phyloP scores from a whole-genome alignment of 140 eudicot genomes.

The Stevia rebaudiana region DNA sequence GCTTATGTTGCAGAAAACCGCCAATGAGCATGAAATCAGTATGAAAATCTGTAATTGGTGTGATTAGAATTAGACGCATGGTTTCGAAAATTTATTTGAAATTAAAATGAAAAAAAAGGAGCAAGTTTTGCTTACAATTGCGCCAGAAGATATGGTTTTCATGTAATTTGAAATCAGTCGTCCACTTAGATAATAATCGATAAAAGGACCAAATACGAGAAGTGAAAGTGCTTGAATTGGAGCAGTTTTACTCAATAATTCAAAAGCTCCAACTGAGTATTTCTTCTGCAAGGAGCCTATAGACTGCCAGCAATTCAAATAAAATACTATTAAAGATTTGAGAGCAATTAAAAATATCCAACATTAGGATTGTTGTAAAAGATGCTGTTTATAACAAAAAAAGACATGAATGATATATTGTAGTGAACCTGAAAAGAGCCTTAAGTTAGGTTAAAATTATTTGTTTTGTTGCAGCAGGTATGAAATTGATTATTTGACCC shows the following conservation, averaged over 20 bases:
- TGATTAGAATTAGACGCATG: neutral
- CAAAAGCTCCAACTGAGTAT: conserved; percentile 16
- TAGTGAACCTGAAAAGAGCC: no score
- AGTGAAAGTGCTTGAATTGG: conserved; percentile 13
- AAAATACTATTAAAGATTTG: neutral
- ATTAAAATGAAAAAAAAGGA: neutral
- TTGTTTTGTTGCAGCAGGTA: neutral
- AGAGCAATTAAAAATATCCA: neutral
- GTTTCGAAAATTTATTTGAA: neutral
- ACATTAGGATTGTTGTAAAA: neutral
- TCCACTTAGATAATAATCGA: conserved; percentile 16
- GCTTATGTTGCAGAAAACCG: conserved; percentile 70
- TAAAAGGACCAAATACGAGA: conserved; percentile 13
- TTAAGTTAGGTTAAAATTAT: no score
- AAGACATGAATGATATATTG: neutral
- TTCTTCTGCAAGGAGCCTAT: conserved; percentile 16
- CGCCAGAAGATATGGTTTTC: conserved; percentile 25
- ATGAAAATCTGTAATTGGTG: conserved; percentile 45
- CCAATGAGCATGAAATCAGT: conserved; percentile 61
- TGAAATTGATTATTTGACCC: neutral
- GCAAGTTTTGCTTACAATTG: conserved; percentile 37
- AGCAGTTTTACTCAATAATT: conserved; percentile 12
- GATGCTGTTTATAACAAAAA: neutral
- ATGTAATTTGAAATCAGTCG: neutral
- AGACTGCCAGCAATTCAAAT: neutral